Evolutionary conservation across 2,329 filamentous ascomycete genomes (phyloP).

Genomic region (Diplodia seriata): DNA sequence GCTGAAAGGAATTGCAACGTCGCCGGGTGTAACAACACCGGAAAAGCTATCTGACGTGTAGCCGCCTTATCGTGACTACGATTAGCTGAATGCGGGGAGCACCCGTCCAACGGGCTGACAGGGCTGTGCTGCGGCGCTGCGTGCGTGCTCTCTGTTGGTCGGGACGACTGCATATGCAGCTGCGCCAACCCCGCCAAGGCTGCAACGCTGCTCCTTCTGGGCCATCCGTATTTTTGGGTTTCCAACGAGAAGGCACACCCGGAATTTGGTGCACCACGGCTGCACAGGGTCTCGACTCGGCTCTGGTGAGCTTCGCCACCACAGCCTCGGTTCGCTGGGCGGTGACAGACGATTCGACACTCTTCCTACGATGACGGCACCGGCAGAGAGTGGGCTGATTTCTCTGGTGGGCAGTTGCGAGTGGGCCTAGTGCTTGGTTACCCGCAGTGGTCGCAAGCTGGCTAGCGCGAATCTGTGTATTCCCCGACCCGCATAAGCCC

Average conservation of each 20-base stretch:
- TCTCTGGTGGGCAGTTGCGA: no score
- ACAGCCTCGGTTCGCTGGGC: background rate
- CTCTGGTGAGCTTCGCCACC: slow-evolving; percentile 13
- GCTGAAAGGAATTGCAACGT: slow-evolving; percentile 5
- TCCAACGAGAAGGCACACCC: background rate
- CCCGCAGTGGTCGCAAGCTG: background rate
- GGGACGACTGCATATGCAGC: background rate
- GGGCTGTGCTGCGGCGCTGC: background rate
- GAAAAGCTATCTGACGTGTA: background rate
- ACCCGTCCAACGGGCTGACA: slow-evolving; percentile 4
- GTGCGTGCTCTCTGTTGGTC: background rate
- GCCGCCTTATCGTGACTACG: background rate
- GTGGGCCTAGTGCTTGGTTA: no score
- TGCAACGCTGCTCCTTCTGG: background rate
- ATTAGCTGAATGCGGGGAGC: background rate
- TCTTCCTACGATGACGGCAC: no score
- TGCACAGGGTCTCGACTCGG: slow-evolving; percentile 10
- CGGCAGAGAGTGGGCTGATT: no score
- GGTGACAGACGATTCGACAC: no score
- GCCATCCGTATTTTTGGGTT: background rate
- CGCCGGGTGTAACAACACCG: background rate
- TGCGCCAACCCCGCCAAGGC: background rate
- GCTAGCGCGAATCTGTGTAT: slow-evolving; percentile 7
- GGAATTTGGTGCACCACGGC: background rate
- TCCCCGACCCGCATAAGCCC: slow-evolving; percentile 1